Base-by-base conservation (phyloP, 345 rosid genomes). In the Populus ilicifolia region DNA sequence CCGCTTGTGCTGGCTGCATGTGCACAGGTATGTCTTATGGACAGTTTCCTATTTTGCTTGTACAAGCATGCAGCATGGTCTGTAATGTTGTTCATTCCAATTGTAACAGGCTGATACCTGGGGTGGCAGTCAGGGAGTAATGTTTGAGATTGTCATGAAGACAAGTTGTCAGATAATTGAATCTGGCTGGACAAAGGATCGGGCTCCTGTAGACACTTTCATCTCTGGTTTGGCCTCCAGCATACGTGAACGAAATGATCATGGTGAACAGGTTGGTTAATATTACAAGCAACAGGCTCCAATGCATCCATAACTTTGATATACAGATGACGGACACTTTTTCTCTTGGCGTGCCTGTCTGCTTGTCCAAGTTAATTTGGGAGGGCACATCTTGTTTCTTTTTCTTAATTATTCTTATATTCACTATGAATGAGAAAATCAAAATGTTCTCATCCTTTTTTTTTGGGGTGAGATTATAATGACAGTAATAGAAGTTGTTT, bases 201-300 rank as follows among this genome's bases (percentile, higher is more conserved):
- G 98, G 29, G 91, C 97, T 77, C 97, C 99, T 67, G 91, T 96
- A 77, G 98, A 96, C 85, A 94, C 97, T 75, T 96, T 92, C 87
- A 89, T 96, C 80, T 87, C 86, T 90, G 98, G 97, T 63, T 83
- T 96, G 84, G 96, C 95, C 44, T 82, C 94, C 82, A 91, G 93
- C 71, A 87, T 96, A 50, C 96, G 98, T 48, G 99, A 96, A 83
- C 88, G 95, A 85, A 92, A 89, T 77, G 99, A 95, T 84, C 90
- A 86, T 61, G 94, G 90, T 75, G 98, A 94, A 73, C 97, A 92
- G 99, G 99, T 95, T 23, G 62, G 82, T 75, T 75, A 73, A 23
- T 54, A 67, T 23, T n/a, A 20, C 63, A 20, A 21, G 65, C 39
- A 71, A 59, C 46, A 38, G 10, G 14, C 2, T 72, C 71, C 36